Conservation (phyloP, 31 red algal species). For the Asparagopsis taxiformis region DNA sequence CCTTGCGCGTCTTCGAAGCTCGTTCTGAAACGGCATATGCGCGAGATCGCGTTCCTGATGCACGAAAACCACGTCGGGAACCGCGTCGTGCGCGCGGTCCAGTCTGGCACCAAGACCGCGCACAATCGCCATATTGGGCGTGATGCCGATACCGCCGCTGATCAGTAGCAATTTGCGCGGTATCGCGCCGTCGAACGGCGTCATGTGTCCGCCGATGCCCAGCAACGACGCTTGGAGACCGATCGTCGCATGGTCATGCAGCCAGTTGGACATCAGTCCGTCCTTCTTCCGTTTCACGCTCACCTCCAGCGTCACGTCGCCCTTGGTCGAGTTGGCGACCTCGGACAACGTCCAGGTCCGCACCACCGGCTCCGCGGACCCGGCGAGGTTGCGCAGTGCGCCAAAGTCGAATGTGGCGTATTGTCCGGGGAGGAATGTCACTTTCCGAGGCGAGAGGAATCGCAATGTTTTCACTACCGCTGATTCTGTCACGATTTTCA, state of each 20-base stretch:
- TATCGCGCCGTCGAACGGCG: constrained; percentile 22
- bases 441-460: constrained; percentile 35
- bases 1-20: constrained; percentile 26
- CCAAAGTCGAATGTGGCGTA: constrained; percentile 63
- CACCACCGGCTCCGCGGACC: constrained; percentile 3
- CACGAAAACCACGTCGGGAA: constrained; percentile 35
- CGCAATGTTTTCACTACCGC: constrained; percentile 46
- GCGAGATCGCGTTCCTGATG: constrained; percentile 29
- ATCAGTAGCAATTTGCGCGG: constrained; percentile 40
- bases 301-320: constrained; percentile 55
- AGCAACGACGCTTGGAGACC: constrained; percentile 26
- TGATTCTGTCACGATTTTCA: constrained; percentile 39
- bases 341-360: constrained; percentile 70
- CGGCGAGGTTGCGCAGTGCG: neutral
- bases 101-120: constrained; percentile 50
- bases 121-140: constrained; percentile 62
- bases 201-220: constrained; percentile 55
- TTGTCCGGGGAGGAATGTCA: constrained; percentile 57
- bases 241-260: constrained; percentile 33
- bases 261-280: constrained; percentile 42
- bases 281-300: constrained; percentile 44
- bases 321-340: constrained; percentile 34
- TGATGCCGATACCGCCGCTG: constrained; percentile 66
- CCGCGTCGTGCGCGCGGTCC: neutral
- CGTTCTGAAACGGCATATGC: constrained; percentile 33